Conservation (phyloP, 768 basidiomycete genomes). For the Boletus patriciae region DNA sequence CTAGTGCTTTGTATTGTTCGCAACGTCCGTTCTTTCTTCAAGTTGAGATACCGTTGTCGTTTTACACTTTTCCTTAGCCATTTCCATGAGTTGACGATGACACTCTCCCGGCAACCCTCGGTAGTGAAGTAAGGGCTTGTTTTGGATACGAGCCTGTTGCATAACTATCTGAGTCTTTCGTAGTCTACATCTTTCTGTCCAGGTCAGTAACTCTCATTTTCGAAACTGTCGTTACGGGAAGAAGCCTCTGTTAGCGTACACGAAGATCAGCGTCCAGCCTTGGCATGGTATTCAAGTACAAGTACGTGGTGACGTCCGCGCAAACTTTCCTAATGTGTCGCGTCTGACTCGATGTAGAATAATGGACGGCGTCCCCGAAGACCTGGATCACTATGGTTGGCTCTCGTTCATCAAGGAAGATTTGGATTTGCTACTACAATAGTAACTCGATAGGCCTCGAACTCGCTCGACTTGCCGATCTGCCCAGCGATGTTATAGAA, state of each 20-base stretch:
- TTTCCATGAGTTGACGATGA: constrained; percentile 75
- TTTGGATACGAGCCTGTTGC: not conserved
- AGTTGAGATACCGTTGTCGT: not conserved
- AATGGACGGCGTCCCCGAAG: constrained; percentile 65
- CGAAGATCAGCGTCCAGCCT: constrained; percentile 55
- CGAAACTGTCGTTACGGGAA: not conserved
- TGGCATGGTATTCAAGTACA: constrained; percentile 78
- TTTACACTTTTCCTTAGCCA: constrained; percentile 47
- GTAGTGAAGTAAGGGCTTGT: constrained; percentile 66
- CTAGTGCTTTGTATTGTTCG: constrained; percentile 87
- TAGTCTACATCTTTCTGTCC: constrained; percentile 81
- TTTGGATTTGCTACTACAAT: not conserved
- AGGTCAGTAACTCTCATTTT: constrained; percentile 44
- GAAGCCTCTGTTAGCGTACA: constrained; percentile 43
- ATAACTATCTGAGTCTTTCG: not conserved
- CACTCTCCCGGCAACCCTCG: constrained; percentile 73
- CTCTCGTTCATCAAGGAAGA: constrained; percentile 2
- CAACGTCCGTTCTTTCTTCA: constrained; percentile 56
- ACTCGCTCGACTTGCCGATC: constrained; percentile 82
- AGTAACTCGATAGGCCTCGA: constrained; percentile 65
- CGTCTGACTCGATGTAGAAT: constrained; percentile 47
- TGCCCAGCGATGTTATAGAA: constrained; percentile 68
- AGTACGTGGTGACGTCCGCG: constrained; percentile 39
- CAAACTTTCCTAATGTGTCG: not conserved
- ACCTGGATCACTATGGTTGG: constrained; percentile 71